Evolutionary conservation across 1,284 basidiomycete genomes (phyloP).

Genomic region (Tausonia pullulans): DNA sequence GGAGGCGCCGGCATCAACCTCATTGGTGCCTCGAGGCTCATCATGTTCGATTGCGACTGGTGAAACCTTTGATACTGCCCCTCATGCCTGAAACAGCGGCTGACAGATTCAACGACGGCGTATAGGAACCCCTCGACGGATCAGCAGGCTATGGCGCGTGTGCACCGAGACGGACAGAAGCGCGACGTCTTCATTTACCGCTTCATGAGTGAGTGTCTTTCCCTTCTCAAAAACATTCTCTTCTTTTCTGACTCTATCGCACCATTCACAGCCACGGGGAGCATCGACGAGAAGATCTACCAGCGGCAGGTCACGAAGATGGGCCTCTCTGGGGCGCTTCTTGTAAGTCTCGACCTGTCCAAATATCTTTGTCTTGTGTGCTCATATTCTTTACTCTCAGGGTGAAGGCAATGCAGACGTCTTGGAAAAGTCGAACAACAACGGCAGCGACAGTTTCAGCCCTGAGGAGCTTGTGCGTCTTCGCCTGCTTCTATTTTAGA

Average conservation of each 20-base stretch:
- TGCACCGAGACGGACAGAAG: conserved; percentile 79
- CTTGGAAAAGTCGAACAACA: too few species aligned
- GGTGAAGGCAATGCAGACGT: too few species aligned
- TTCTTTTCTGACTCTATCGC: background rate
- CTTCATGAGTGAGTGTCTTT: conserved; percentile 45
- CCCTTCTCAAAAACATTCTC: background rate
- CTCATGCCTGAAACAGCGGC: conserved; percentile 17
- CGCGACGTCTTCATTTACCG: conserved; percentile 87
- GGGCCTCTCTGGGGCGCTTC: conserved; percentile 8
- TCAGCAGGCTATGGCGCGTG: conserved; percentile 80
- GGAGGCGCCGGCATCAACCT: conserved; percentile 92
- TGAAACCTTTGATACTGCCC: conserved; percentile 25
- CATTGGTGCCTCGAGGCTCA: conserved; percentile 49
- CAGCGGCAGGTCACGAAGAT: conserved; percentile 27
- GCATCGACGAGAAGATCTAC: conserved; percentile 75
- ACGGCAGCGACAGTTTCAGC: conserved; percentile 28
- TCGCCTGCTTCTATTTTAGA: background rate
- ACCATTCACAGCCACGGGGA: conserved; percentile 43
- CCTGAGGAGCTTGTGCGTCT: background rate
- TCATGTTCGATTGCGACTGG: conserved; percentile 83
- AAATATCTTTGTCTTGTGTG: background rate
- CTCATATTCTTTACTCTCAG: background rate
- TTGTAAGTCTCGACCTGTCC: background rate
- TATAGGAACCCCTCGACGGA: conserved; percentile 45
- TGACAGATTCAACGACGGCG: background rate